phyloP scores from a whole-genome alignment of 345 rosid genomes.

The Rhizophora apiculata region DNA sequence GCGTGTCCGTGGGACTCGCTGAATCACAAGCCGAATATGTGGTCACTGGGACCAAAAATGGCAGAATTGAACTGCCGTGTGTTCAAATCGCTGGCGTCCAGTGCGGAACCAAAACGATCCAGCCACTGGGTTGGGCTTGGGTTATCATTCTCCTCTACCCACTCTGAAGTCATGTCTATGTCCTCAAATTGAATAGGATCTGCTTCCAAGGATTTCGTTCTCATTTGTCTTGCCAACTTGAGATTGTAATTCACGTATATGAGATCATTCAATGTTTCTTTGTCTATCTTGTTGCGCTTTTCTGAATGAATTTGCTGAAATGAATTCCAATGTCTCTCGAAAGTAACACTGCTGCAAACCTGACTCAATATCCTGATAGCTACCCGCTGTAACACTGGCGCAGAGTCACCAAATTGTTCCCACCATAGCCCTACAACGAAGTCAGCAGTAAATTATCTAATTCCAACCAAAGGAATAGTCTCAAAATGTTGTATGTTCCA shows the following conservation, averaged over 20 bases:
- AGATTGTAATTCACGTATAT: conserved; percentile 70
- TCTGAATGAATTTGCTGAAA: conserved; percentile 84
- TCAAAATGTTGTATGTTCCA: not conserved
- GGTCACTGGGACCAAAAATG: conserved; percentile 56
- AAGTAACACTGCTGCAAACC: conserved; percentile 72
- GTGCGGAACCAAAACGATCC: conserved; percentile 66
- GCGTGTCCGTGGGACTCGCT: not conserved
- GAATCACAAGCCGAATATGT: conserved; percentile 62
- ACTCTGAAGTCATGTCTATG: conserved; percentile 89
- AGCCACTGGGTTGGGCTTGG: conserved; percentile 80
- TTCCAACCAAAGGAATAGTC: conserved; percentile 1
- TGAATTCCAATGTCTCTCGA: conserved; percentile 71
- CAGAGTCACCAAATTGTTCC: conserved; percentile 93
- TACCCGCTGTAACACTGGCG: conserved; percentile 76
- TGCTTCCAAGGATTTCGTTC: conserved; percentile 42
- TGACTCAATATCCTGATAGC: conserved; percentile 83
- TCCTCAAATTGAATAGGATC: conserved; percentile 67
- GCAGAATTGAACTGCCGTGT: conserved; percentile 70
- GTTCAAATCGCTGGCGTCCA: conserved; percentile 80
- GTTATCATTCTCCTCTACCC: conserved; percentile 82
- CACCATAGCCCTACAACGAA: conserved; percentile 74
- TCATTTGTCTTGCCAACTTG: conserved; percentile 57
- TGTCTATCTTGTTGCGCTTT: conserved; percentile 80
- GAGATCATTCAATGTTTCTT: conserved; percentile 63
- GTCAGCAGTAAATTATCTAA: conserved; percentile 2